These are phyloP conservation scores for Fonsecaea erecta DNA, from an alignment of 2,329 filamentous ascomycete genomes.

Conservation along the genomic window DNA sequence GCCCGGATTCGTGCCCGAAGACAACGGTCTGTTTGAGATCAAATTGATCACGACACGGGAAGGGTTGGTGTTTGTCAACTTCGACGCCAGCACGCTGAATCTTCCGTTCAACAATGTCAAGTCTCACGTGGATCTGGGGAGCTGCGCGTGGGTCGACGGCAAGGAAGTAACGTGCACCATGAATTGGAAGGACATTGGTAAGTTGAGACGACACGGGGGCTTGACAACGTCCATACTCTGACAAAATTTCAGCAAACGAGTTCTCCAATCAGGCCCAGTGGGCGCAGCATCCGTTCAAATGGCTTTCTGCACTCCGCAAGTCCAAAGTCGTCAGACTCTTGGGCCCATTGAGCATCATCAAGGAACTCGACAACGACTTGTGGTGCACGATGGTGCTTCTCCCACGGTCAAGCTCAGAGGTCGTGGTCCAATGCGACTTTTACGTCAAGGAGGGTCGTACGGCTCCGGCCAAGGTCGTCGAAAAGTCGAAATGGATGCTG, in stretches of 20 bases:
- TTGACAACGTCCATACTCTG: neutral
- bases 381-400: slow-evolving; percentile 33
- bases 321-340: slow-evolving; percentile 26
- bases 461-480: slow-evolving; percentile 6
- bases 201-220: slow-evolving; percentile 13
- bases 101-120: slow-evolving; percentile 35
- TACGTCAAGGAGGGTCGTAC: slow-evolving; percentile 25
- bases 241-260: slow-evolving; percentile 25
- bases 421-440: slow-evolving; percentile 30
- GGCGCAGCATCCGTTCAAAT: slow-evolving; percentile 26
- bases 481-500: slow-evolving; percentile 30
- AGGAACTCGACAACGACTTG: slow-evolving; percentile 27
- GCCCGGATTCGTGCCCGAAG: slow-evolving; percentile 59
- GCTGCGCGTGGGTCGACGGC: slow-evolving; percentile 27
- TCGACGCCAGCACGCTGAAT: slow-evolving; percentile 33
- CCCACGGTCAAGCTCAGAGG: slow-evolving; percentile 23
- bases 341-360: slow-evolving; percentile 32
- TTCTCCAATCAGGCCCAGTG: slow-evolving; percentile 32
- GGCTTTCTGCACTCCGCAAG: slow-evolving; percentile 26
- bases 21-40: slow-evolving; percentile 58
- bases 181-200: slow-evolving; percentile 35
- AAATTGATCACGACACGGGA: slow-evolving; percentile 31
- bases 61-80: slow-evolving; percentile 34
- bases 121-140: slow-evolving; percentile 30
- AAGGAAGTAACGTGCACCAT: slow-evolving; percentile 23